These are phyloP conservation scores for Syzygium syzygioides DNA, from an alignment of 441 rosid genomes.

Conservation along the genomic window DNA sequence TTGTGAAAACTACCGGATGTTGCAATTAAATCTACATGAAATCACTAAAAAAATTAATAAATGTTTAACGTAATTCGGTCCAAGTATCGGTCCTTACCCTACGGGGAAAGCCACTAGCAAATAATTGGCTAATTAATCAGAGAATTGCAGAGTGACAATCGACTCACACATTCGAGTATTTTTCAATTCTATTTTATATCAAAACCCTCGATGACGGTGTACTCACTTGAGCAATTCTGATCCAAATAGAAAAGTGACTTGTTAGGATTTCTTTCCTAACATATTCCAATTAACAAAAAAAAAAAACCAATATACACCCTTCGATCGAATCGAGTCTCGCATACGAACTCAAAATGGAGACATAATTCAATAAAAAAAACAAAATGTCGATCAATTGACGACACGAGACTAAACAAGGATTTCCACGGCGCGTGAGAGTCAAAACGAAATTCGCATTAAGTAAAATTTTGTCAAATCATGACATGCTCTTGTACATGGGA, in stretches of 20 bases:
- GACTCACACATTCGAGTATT: rapidly evolving
- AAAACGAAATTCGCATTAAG: not conserved
- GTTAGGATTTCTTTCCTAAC: not conserved
- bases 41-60: not conserved
- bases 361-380: not conserved
- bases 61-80: not conserved
- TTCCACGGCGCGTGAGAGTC: rapidly evolving
- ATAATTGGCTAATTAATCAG: not conserved
- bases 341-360: not conserved
- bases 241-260: not conserved
- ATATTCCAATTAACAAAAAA: not conserved
- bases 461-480: not conserved
- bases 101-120: rapidly evolving
- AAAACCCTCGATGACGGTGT: not conserved
- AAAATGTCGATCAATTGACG: not conserved
- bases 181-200: not conserved
- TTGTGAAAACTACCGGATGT: not conserved
- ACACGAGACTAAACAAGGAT: not conserved
- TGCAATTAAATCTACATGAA: not conserved
- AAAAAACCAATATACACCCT: not conserved
- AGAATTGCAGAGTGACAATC: not conserved
- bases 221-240: not conserved
- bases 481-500: not conserved
- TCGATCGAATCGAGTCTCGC: not conserved
- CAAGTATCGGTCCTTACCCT: rapidly evolving